Conservation (phyloP, 208 protist species). For the Eutreptiella sp. region DNA sequence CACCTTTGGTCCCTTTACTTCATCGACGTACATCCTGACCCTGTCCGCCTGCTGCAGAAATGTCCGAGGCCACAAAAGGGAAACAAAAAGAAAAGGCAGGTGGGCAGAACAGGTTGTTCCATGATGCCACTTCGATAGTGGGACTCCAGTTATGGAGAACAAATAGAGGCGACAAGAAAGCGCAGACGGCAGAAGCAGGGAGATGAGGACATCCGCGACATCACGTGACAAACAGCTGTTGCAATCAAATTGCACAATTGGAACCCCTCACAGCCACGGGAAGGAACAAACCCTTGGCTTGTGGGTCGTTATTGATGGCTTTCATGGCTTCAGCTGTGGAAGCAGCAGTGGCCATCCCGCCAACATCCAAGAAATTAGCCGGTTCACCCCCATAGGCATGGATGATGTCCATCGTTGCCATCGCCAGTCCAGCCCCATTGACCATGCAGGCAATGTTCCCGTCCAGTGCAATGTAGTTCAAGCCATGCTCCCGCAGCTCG, state of each 20-base stretch:
- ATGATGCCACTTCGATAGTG: too few relatives aligned
- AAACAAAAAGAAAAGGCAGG: too few relatives aligned
- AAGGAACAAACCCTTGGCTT: conserved; percentile 81
- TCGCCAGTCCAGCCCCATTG: conserved; percentile 97
- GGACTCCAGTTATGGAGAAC: too few relatives aligned
- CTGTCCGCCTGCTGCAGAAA: too few relatives aligned
- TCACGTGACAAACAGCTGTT: too few relatives aligned
- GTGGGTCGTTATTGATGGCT: conserved; percentile 89
- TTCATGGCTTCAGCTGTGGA: conserved; percentile 94
- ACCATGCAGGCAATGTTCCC: conserved; percentile 97
- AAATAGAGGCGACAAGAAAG: too few relatives aligned
- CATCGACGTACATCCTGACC: too few relatives aligned
- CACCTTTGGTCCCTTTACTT: too few relatives aligned
- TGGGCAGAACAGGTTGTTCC: too few relatives aligned
- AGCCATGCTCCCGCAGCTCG: conserved; percentile 84
- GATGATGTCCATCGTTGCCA: conserved; percentile 99
- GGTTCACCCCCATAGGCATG: conserved; percentile 93
- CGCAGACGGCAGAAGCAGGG: too few relatives aligned
- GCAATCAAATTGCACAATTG: conserved; percentile 6
- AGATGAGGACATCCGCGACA: too few relatives aligned
- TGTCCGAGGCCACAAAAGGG: too few relatives aligned
- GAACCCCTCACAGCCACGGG: neutral
- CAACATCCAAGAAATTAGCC: conserved; percentile 99
- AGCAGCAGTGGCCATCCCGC: conserved; percentile 79
- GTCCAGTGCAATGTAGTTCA: conserved; percentile 99